These are phyloP conservation scores for Ceratocystis ficicola DNA, from an alignment of 2,329 filamentous ascomycete species.

Conservation along the genomic window DNA sequence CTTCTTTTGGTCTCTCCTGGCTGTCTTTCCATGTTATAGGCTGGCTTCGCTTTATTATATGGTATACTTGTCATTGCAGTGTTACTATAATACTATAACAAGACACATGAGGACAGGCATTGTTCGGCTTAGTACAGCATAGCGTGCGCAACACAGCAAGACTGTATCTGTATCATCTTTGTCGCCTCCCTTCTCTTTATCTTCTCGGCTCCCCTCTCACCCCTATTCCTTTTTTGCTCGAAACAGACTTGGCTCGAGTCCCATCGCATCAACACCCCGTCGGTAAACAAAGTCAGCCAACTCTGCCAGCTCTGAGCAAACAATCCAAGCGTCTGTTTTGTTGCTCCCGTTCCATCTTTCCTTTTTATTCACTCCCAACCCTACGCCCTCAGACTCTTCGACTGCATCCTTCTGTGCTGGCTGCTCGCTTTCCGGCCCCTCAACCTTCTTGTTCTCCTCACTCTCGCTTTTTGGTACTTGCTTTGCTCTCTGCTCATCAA, in stretches of 20 bases:
- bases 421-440: not conserved
- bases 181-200: not conserved
- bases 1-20: slow-evolving; percentile 21
- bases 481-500: not conserved
- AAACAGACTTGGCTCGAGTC: not conserved
- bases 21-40: slow-evolving; percentile 15
- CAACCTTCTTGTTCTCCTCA: not conserved
- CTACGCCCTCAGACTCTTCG: not conserved
- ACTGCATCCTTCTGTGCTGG: not conserved
- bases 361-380: no score
- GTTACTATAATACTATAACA: not conserved
- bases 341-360: not conserved
- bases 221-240: not conserved
- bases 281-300: not conserved
- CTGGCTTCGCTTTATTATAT: slow-evolving; percentile 13
- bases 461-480: not conserved
- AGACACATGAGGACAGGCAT: slow-evolving; percentile 8
- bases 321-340: not conserved
- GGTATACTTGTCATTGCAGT: not conserved
- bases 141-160: not conserved
- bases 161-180: not conserved
- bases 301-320: no score
- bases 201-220: no score
- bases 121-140: slow-evolving; percentile 1
- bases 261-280: not conserved